A percentile compares a stretch with the other conserved stretches of the same genome.
phyloP scores from a whole-genome alignment of 768 basidiomycete genomes.

The Tricholoma sp. region DNA sequence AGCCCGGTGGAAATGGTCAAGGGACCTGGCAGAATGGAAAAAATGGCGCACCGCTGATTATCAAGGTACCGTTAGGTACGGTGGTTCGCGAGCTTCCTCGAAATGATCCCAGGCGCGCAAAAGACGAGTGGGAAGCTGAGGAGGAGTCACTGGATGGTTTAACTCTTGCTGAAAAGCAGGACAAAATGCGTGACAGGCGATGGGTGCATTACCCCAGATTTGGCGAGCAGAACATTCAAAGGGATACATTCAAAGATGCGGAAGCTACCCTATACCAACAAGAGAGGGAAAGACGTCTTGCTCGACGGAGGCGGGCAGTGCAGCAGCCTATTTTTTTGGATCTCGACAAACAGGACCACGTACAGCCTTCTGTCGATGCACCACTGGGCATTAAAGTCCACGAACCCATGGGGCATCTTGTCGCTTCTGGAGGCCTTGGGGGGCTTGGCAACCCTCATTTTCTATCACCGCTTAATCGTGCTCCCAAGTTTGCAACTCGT shows the following conservation, averaged over 20 bases:
- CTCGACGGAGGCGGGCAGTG: conserved; percentile 35
- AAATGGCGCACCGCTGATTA: conserved; percentile 62
- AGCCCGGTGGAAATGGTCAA: conserved; percentile 65
- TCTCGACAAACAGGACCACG: conserved; percentile 48
- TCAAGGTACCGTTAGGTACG: conserved; percentile 87
- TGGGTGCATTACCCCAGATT: conserved; percentile 81
- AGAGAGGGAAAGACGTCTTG: conserved; percentile 54
- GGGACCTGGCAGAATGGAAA: conserved; percentile 88
- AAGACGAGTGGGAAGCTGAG: conserved; percentile 72
- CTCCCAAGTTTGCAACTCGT: conserved; percentile 83
- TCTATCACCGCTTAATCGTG: conserved; percentile 57
- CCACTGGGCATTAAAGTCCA: conserved; percentile 57
- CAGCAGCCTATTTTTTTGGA: conserved; percentile 52
- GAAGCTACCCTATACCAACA: conserved; percentile 55
- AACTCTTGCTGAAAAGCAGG: conserved; percentile 39
- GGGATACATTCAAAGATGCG: conserved; percentile 68
- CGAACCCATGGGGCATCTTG: conserved; percentile 53
- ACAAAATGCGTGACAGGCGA: conserved; percentile 57
- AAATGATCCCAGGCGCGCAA: conserved; percentile 58
- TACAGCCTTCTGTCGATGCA: conserved; percentile 43
- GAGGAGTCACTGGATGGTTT: conserved; percentile 52
- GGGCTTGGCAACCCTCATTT: conserved; percentile 92
- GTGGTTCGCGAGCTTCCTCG: conserved; percentile 73
- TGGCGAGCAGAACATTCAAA: conserved; percentile 54
- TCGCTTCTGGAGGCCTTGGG: conserved; percentile 74